Evolutionary conservation across 225 moss, liverwort and hornwort genomes (phyloP).

Genomic region (Polytrichum commune): DNA sequence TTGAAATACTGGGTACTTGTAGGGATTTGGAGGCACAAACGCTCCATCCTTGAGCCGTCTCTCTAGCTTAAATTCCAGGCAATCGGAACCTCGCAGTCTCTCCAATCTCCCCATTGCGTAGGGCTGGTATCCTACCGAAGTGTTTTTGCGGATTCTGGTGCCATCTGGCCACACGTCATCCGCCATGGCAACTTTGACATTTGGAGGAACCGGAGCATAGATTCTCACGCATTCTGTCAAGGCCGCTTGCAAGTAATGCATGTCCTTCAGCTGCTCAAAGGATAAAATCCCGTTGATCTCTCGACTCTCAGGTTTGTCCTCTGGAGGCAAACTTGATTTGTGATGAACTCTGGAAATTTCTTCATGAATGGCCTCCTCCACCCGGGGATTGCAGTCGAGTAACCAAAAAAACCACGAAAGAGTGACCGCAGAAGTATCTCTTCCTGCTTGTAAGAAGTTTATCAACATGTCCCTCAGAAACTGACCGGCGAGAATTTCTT

Average conservation of each 20-base stretch:
- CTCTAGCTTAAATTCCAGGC: slow-evolving; percentile 28
- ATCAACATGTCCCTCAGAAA: slow-evolving; percentile 41
- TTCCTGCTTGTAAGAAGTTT: slow-evolving; percentile 43
- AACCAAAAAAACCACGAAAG: slow-evolving; percentile 43
- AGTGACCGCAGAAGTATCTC: slow-evolving; percentile 23
- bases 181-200: slow-evolving; percentile 9
- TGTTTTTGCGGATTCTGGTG: neutral
- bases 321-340: neutral
- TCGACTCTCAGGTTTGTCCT: neutral
- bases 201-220: slow-evolving; percentile 18
- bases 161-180: slow-evolving; percentile 32
- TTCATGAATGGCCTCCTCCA: slow-evolving; percentile 14
- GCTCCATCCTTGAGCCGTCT: slow-evolving; percentile 27
- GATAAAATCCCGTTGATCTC: neutral
- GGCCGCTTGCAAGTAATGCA: slow-evolving; percentile 20
- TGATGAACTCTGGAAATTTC: slow-evolving; percentile 13
- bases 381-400: slow-evolving; percentile 19
- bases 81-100: slow-evolving; percentile 28
- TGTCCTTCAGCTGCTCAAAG: slow-evolving; percentile 1
- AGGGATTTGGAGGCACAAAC: slow-evolving; percentile 18
- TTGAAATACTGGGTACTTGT: slow-evolving; percentile 31
- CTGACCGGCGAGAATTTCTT: slow-evolving; percentile 3
- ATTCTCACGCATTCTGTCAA: slow-evolving; percentile 26
- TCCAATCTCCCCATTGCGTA: slow-evolving; percentile 37
- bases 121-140: slow-evolving; percentile 13